Base-by-base conservation (phyloP, 345 rosid species). In the Angophora floribunda region DNA sequence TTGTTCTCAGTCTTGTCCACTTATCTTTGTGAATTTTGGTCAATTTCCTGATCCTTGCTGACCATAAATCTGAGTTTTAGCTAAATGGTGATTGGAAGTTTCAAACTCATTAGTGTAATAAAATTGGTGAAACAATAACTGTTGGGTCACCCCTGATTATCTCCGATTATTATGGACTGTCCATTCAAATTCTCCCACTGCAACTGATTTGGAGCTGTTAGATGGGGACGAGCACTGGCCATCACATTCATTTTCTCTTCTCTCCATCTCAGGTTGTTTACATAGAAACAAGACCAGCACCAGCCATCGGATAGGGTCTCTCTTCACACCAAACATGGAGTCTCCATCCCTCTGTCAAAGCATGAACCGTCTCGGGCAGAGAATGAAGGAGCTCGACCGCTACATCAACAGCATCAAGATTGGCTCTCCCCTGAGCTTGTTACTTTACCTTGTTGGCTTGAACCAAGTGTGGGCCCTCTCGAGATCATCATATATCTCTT, bases 401-500 rank as follows among this genome's bases (percentile, higher is more conserved):
- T 17, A 19, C 75, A 63, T 63, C 75, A 63, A 63, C 19, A 5
- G 19, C 32, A 5, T n/a, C 41, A 15, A n/a, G 75, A 0, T 63
- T 17, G 9, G 19, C 41, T 63, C 41, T n/a, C 0, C 0, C 70
- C 17, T 6, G 36, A 0, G 3, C 36, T 6, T 63, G 17, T n/a
- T n/a, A 7, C 41, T 63, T 1, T 63, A 63, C 75, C 0, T 1
- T 19, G 9, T 63, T 1, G 75, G 36, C 9, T 9, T 63, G 45
- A 17, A 3, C 79, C 6, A 4, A 0, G 15, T 4, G 21, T 15
- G 19, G 79, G 44, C 2, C 79, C 45, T 16, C 44, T 67, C 15
- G 14, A 26, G 30, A 28, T 61, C 2, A 6, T 7, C 14, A 26
- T 12, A 2, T 32, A 4, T 15, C 44, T 7, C 79, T 4, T 36